Conservation (phyloP, 2,329 filamentous ascomycete genomes). For the Lachnellula hyalina region DNA sequence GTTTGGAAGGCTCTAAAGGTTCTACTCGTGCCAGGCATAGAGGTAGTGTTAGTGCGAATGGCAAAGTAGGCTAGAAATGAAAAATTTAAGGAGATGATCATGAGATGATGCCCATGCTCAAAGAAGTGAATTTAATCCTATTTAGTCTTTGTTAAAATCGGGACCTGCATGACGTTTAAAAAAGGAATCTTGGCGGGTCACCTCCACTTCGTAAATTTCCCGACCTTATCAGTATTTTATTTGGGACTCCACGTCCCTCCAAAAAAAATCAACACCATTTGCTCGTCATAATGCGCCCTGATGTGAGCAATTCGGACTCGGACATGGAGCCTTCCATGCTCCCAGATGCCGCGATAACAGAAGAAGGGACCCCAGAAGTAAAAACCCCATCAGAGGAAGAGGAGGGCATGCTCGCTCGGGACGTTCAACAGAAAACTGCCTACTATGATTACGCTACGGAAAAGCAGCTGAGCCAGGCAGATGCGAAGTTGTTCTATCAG, state of each 20-base stretch:
- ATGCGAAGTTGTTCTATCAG: slow-evolving; percentile 95
- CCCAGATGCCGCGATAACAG: slow-evolving; percentile 24
- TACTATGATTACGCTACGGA: slow-evolving; percentile 93
- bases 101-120: background rate
- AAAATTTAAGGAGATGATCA: background rate
- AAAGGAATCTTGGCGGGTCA: background rate
- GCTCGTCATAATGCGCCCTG: background rate
- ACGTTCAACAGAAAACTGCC: slow-evolving; percentile 66
- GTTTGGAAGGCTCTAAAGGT: slow-evolving; percentile 53
- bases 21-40: slow-evolving; percentile 33
- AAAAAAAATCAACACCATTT: background rate
- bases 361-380: slow-evolving; percentile 21
- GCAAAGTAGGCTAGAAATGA: slow-evolving; percentile 26
- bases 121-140: background rate
- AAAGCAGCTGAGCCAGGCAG: slow-evolving; percentile 88
- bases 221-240: background rate
- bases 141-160: background rate
- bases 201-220: background rate
- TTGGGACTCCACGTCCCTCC: background rate
- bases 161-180: background rate
- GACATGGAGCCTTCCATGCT: slow-evolving; percentile 18
- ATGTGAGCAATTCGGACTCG: background rate
- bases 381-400: slow-evolving; percentile 19
- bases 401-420: slow-evolving; percentile 53
- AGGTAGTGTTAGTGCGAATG: slow-evolving; percentile 22